A percentile compares a stretch with the other conserved stretches of the same genome.
phyloP scores from a whole-genome alignment of 768 basidiomycete species.

The Naganishia vaughanmartiniae region DNA sequence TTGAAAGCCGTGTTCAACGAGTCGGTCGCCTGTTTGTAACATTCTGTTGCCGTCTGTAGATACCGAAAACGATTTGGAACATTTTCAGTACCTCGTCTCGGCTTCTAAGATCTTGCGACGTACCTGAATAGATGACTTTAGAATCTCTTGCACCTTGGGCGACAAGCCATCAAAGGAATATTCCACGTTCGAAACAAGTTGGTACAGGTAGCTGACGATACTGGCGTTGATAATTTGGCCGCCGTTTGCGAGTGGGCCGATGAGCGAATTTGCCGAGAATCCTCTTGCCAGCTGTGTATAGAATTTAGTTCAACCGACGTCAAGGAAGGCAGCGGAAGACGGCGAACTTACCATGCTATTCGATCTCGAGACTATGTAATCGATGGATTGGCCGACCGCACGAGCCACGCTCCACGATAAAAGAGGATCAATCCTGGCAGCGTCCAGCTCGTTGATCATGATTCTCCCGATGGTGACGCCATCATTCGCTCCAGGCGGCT shows the following conservation, averaged over 20 bases:
- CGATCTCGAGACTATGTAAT: conserved; percentile 63
- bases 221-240: conserved; percentile 76
- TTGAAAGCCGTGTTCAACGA: conserved; percentile 58
- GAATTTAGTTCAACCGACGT: background rate
- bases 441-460: conserved; percentile 85
- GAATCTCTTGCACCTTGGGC: conserved; percentile 59
- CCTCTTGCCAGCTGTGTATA: conserved; percentile 65
- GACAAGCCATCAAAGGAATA: conserved; percentile 68
- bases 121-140: conserved; percentile 65
- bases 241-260: conserved; percentile 73
- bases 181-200: conserved; percentile 68
- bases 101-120: conserved; percentile 36
- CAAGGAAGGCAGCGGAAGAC: background rate
- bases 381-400: conserved; percentile 66
- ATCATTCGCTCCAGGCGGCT: conserved; percentile 71
- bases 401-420: conserved; percentile 75
- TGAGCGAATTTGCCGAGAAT: conserved; percentile 69
- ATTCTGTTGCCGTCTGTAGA: conserved; percentile 26
- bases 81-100: background rate
- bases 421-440: conserved; percentile 87
- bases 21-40: conserved; percentile 46
- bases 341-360: conserved; percentile 65
- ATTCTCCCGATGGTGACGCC: conserved; percentile 73
- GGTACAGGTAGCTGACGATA: conserved; percentile 74
- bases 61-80: background rate